Evolutionary conservation across 805 yeast genomes (phyloP), one percentile per base, ranked within the genome.

Genomic region (Blastobotrys chiropterorum): DNA sequence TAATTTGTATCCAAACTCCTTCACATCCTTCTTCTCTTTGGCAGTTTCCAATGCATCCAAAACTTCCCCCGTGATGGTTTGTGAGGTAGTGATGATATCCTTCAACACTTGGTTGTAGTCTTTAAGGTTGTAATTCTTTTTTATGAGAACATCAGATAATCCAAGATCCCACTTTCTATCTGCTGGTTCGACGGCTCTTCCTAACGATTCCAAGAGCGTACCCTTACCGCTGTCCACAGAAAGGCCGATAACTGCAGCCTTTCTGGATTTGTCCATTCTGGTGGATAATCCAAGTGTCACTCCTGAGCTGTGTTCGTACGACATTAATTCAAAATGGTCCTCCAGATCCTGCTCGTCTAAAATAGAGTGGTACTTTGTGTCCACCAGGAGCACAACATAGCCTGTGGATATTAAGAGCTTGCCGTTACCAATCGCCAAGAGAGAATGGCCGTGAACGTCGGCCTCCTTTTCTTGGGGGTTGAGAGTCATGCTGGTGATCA

Each of bases 181-280:
- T 1, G 47, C 49, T 11, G 44, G 46, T 39, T 61, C 59, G 30
- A 81, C 70, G 39, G 83, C 78, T 61, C 81, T 85, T 22, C 90
- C 90, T 26, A 87, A 64, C 11, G 86, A 80, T 59, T 86, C 90
- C 53, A 80, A 77, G 53, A 87, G 72, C 48, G 78, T 79, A 59
- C 87, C 86, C 38, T 78, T 68, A 3, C 94, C 95, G 38, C 82
- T 79, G 54, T 83, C 79, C 39, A 83, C 64, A 38, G 68, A 68
- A 8, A 69, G 39, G 7, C 65, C 72, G 4, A 61, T 55, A 6
- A 67, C 67, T 6, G 41, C 31, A 14, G 21, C 34, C 21, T 20
- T 14, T 16, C 15, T 20, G 15, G 38, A 20, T 13, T 26, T 26
- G 34, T 16, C 43, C 43, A 39, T 5, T 39, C 13, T 16, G 13